These are phyloP conservation scores for Fusarium sp. DNA, from an alignment of 2,329 filamentous ascomycete species.

Conservation along the genomic window DNA sequence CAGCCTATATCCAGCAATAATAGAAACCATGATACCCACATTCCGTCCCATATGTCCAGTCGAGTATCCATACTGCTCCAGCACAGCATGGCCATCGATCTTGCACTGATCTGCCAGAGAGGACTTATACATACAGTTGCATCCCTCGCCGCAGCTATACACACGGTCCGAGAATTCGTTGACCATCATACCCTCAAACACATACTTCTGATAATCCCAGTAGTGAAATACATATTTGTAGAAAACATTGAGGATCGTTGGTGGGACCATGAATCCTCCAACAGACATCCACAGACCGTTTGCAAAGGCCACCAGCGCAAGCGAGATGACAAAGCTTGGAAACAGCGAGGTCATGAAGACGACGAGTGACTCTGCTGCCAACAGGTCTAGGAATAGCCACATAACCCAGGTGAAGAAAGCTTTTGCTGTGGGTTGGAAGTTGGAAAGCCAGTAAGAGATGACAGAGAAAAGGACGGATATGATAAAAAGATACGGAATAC, in stretches of 20 bases:
- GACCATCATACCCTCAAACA: conserved; percentile 94
- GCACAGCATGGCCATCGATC: conserved; percentile 78
- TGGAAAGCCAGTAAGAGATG: conserved; percentile 83
- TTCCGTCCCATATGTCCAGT: conserved; percentile 78
- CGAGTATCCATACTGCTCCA: conserved; percentile 77
- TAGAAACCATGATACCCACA: conserved; percentile 82
- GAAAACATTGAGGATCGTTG: conserved; percentile 80
- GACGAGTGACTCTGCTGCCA: conserved; percentile 86
- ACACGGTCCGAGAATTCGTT: conserved; percentile 80
- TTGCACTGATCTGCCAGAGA: conserved; percentile 67
- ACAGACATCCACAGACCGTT: conserved; percentile 94
- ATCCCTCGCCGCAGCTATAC: conserved; percentile 65
- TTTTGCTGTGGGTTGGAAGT: conserved; percentile 74
- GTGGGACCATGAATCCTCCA: conserved; percentile 83
- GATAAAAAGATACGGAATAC: conserved; percentile 83
- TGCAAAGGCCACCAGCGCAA: conserved; percentile 85
- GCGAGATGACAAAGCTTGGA: conserved; percentile 82
- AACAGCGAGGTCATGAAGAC: conserved; percentile 80
- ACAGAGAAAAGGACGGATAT: conserved; percentile 82
- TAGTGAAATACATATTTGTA: conserved; percentile 91
- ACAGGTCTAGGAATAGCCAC: conserved; percentile 87
- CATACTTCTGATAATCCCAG: conserved; percentile 88
- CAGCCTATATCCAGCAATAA: conserved; percentile 70
- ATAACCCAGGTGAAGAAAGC: conserved; percentile 84
- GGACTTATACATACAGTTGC: conserved; percentile 79